Base-by-base conservation (phyloP, 1,139 yeast genomes). In the Candida anutae region DNA sequence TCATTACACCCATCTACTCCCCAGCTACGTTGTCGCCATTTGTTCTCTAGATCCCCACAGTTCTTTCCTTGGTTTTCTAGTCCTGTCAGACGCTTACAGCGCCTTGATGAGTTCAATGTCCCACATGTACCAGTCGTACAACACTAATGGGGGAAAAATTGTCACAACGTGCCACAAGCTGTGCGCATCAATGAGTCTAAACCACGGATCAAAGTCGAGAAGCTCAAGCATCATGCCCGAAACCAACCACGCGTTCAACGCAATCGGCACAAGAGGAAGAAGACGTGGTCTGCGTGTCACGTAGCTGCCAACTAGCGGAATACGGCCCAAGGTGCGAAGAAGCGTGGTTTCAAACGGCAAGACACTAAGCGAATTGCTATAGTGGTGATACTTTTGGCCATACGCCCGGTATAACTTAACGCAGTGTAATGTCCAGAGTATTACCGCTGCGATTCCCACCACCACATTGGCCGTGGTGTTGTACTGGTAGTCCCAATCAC, bases 61-160 rank as follows among this genome's bases (percentile, higher is more conserved):
- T n/a, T n/a, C n/a, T n/a, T n/a, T n/a, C n/a, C n/a, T n/a, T n/a
- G n/a, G n/a, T n/a, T n/a, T n/a, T n/a, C n/a, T n/a, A n/a, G n/a
- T n/a, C n/a, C n/a, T n/a, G n/a, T n/a, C n/a, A n/a, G n/a, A n/a
- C n/a, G n/a, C n/a, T 6, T 8, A 21, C 19, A 23, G 23, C 10
- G 16, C 16, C 14, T 48, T 58, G 35, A 46, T 38, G 39, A 62
- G 39, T 38, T 65, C 71, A 26, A 65, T 35, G 35, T 65, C 72
- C 72, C 72, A 65, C n/a, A 64, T 50, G 34, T 61, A 62, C 72
- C 72, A 65, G 35, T 64, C 70, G 36, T 50, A 63, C 72, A 71
- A 65, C 6, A 65, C 42, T 5, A 62, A 36, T 12, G 64, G 55
- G 1, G 72, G 71, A 29, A 61, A 48, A 2, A 64, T 56, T 3